Evolutionary conservation across 2,329 filamentous ascomycete genomes (phyloP).

Genomic region (Ambrosiella cleistominuta): DNA sequence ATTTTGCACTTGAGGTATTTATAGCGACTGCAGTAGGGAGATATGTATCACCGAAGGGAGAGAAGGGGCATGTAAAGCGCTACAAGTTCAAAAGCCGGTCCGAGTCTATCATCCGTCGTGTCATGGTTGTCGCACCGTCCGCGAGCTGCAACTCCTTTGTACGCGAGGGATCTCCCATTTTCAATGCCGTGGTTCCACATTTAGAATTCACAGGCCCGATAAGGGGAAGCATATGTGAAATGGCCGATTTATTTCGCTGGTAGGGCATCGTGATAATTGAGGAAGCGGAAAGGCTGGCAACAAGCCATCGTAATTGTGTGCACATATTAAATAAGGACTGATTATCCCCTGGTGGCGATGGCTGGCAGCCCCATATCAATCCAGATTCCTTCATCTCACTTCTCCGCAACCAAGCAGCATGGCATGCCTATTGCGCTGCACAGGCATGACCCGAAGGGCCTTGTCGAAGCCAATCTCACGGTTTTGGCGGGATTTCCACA

Average conservation of each 20-base stretch:
- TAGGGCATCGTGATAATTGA: not conserved
- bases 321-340: not conserved
- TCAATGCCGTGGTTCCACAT: constrained; percentile 1
- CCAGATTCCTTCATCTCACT: not conserved
- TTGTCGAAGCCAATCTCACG: not conserved
- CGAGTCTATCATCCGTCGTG: not conserved
- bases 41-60: not conserved
- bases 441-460: not conserved
- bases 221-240: not conserved
- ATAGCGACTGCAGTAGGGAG: not conserved
- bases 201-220: not conserved
- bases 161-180: not conserved
- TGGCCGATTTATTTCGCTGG: not conserved
- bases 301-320: not conserved
- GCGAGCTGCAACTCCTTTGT: not conserved
- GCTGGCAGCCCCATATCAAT: constrained; percentile 1
- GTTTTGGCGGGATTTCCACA: not conserved
- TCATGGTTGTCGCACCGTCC: not conserved
- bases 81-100: not conserved
- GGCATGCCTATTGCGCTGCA: not conserved
- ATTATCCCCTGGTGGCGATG: constrained; percentile 2
- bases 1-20: not conserved
- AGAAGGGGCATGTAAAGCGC: not conserved
- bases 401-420: not conserved
- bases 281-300: not conserved